Conservation (phyloP, 2,329 filamentous ascomycete genomes). For the Niveomyces coronatus region DNA sequence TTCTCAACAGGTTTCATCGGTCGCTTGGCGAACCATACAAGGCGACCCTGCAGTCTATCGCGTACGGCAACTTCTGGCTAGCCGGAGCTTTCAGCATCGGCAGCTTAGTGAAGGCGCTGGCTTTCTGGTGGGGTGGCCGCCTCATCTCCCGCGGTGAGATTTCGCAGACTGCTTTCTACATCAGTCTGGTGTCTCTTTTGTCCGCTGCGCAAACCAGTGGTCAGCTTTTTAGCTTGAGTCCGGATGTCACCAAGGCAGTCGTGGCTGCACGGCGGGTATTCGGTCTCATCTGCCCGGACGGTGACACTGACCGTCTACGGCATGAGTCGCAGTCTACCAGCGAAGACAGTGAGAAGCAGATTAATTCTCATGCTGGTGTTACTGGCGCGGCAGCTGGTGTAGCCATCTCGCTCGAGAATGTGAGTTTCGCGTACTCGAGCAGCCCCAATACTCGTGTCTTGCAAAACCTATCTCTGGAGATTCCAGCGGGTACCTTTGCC, state of each 20-base stretch:
- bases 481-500: constrained; percentile 3
- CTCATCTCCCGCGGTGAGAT: constrained; percentile 49
- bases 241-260: constrained; percentile 49
- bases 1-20: constrained; percentile 28
- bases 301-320: background rate
- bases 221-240: constrained; percentile 54
- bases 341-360: constrained; percentile 8
- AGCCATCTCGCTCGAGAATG: constrained; percentile 7
- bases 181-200: constrained; percentile 50
- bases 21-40: constrained; percentile 24
- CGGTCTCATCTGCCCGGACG: constrained; percentile 16
- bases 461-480: background rate
- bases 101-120: constrained; percentile 51
- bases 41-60: constrained; percentile 27
- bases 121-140: constrained; percentile 58
- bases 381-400: background rate
- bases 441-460: constrained; percentile 5
- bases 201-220: constrained; percentile 52
- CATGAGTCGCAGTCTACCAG: background rate
- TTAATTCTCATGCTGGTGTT: background rate
- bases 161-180: constrained; percentile 47
- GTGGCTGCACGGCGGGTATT: constrained; percentile 39
- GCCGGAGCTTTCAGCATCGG: constrained; percentile 38
- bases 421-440: constrained; percentile 10
- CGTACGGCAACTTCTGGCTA: constrained; percentile 33